A percentile compares a stretch with the other conserved stretches of the same genome.
These are phyloP conservation scores for Vigna reflexopilosa DNA, from an alignment of 306 rosid species.

Conservation along the genomic window DNA sequence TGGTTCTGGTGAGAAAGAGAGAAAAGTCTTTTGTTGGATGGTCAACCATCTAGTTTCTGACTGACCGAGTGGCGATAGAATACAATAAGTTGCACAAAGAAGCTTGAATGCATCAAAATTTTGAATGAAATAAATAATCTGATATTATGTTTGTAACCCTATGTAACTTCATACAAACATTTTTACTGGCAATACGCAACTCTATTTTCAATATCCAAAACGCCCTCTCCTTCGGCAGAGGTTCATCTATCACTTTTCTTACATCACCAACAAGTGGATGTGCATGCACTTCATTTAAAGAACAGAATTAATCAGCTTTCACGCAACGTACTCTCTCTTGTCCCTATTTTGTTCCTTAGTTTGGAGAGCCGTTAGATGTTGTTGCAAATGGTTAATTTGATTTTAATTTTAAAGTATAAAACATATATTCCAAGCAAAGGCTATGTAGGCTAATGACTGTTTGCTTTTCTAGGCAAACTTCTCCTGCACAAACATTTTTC, in stretches of 20 bases:
- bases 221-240: slow-evolving; percentile 38
- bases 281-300: slow-evolving; percentile 44
- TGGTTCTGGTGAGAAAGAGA: slow-evolving; percentile 31
- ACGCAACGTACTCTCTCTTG: slow-evolving; percentile 62
- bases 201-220: slow-evolving; percentile 51
- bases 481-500: no score
- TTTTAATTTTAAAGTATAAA: slow-evolving; percentile 16
- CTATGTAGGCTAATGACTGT: neutral
- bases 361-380: slow-evolving; percentile 63
- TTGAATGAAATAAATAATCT: slow-evolving; percentile 43
- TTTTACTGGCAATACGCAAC: slow-evolving; percentile 45
- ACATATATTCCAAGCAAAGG: neutral
- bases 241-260: neutral
- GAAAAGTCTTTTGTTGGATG: neutral
- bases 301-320: slow-evolving; percentile 42
- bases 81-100: slow-evolving; percentile 40
- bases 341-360: slow-evolving; percentile 69
- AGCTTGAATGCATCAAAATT: slow-evolving; percentile 41
- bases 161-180: slow-evolving; percentile 31
- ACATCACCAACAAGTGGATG: slow-evolving; percentile 51
- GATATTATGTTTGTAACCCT: neutral
- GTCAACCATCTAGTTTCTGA: accelerated
- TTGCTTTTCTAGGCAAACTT: no score
- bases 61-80: no score
- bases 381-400: slow-evolving; percentile 58